Percentiles rank a stretch among this genome's conserved stretches.
These are phyloP conservation scores for Neostapfia colusana DNA, from an alignment of 176 grass and related monocot species.

Conservation along the genomic window DNA sequence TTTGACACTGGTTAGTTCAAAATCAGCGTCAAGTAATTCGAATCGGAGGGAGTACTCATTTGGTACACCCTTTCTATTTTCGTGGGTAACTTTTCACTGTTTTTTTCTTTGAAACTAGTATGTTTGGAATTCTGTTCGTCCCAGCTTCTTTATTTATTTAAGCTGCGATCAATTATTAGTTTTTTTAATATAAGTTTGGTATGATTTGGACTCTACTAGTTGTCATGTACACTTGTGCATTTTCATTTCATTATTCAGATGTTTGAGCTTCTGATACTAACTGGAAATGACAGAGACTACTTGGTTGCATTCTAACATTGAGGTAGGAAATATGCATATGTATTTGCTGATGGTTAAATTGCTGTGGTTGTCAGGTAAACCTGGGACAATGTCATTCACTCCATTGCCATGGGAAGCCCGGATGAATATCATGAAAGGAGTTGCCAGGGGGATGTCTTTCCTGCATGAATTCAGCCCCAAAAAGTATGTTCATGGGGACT, in stretches of 20 bases:
- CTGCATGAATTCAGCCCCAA: conserved; percentile 93
- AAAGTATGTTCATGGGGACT: conserved; percentile 92
- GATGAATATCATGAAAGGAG: conserved; percentile 81
- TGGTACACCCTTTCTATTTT: background rate
- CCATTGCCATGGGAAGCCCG: conserved; percentile 69
- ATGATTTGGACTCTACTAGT: background rate
- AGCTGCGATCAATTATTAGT: background rate
- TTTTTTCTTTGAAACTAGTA: background rate
- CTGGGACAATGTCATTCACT: conserved; percentile 49
- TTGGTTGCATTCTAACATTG: background rate
- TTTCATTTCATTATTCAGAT: background rate
- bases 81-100: background rate
- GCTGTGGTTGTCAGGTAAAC: conserved; percentile 56
- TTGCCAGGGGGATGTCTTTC: conserved; percentile 69
- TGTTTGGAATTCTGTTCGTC: conserved; percentile 2
- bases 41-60: no score
- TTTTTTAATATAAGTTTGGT: background rate
- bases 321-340: background rate
- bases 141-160: background rate
- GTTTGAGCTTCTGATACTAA: background rate
- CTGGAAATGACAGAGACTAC: conserved; percentile 1
- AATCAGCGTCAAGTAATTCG: no score
- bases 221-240: background rate
- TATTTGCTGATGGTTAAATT: conserved; percentile 32
- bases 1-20: no score